Evolutionary conservation across 306 rosid genomes (phyloP), one percentile per base, ranked within the genome.

Genomic region (Fragaria iinumae): DNA sequence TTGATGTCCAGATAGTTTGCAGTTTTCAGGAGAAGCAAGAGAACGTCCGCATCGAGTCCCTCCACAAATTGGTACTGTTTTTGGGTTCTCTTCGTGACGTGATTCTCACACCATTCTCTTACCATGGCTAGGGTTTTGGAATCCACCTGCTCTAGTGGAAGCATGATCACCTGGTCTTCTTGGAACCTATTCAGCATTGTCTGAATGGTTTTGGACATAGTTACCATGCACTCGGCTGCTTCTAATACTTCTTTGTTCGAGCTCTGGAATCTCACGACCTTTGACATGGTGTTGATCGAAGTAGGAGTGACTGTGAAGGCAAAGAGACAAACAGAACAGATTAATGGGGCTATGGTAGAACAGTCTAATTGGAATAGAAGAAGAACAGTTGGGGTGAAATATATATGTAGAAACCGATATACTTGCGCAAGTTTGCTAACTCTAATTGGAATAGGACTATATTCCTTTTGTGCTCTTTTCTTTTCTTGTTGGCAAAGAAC

Each of bases 31-130:
- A 81, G 69, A 44, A 50, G 57, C 57, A 39, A n/a, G 29, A 52
- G n/a, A 16, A 32, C 32, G 11, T 57, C 77, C 20, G n/a, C 4
- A 14, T 52, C 69, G 8, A 81, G 57, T 2, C 65, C 27, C 16
- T 69, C 66, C 7, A 48, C 25, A 44, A 80, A 80, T 11, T 59
- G 18, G 57, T 59, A 0, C 16, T 69, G 69, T 20, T 36, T 65
- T 18, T 0, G 13, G 69, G 27, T 65, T 2, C 25, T 65, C 11
- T 36, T 65, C 6, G 47, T 36, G 69, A 18, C 47, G 47, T 65
- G 69, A 38, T 27, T 63, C 20, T 73, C 64, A 43, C 77, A 73
- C 77, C 77, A 59, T 43, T 41, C 69, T 16, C 34, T 74, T 21
- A 74, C 44, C 56, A 59, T 59, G 29, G 43, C 59, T 60, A 73